These are phyloP conservation scores for Botryotinia calthae DNA, from an alignment of 2,329 filamentous ascomycete species.

Conservation along the genomic window DNA sequence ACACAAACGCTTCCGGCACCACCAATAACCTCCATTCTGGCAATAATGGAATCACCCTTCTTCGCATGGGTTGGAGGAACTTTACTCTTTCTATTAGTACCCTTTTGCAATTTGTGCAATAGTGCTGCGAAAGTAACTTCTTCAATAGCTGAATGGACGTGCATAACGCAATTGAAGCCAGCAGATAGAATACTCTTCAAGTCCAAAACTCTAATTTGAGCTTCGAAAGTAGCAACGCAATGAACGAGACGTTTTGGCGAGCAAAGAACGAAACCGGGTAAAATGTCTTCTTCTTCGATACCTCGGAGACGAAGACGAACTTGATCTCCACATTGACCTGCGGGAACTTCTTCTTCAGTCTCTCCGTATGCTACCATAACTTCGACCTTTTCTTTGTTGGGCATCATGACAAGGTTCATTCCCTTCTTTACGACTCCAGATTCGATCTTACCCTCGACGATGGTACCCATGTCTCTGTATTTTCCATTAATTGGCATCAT, in stretches of 20 bases:
- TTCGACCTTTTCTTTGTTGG: slow-evolving; percentile 78
- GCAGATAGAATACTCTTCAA: slow-evolving; percentile 91
- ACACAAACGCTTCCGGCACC: slow-evolving; percentile 86
- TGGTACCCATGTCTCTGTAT: slow-evolving; percentile 95
- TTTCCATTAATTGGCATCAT: slow-evolving; percentile 99
- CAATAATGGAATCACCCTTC: slow-evolving; percentile 80
- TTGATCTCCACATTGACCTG: slow-evolving; percentile 89
- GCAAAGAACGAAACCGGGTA: slow-evolving; percentile 94
- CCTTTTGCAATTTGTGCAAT: slow-evolving; percentile 93
- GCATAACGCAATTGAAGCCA: slow-evolving; percentile 96
- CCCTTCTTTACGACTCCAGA: slow-evolving; percentile 92
- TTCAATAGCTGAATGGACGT: slow-evolving; percentile 96
- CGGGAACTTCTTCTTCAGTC: slow-evolving; percentile 84
- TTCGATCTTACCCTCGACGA: slow-evolving; percentile 97
- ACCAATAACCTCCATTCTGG: slow-evolving; percentile 81
- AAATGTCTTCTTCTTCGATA: slow-evolving; percentile 94
- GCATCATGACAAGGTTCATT: slow-evolving; percentile 88
- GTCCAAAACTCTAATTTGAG: slow-evolving; percentile 92
- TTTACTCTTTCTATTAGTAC: slow-evolving; percentile 91
- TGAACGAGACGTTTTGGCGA: slow-evolving; percentile 92
- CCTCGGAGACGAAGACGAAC: slow-evolving; percentile 88
- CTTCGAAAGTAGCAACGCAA: slow-evolving; percentile 85
- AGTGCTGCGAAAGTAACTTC: slow-evolving; percentile 89
- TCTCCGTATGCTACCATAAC: slow-evolving; percentile 89
- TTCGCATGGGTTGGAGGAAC: slow-evolving; percentile 87